Conservation (phyloP, 495 filamentous ascomycete genomes). For the Pyronema omphalodes region DNA sequence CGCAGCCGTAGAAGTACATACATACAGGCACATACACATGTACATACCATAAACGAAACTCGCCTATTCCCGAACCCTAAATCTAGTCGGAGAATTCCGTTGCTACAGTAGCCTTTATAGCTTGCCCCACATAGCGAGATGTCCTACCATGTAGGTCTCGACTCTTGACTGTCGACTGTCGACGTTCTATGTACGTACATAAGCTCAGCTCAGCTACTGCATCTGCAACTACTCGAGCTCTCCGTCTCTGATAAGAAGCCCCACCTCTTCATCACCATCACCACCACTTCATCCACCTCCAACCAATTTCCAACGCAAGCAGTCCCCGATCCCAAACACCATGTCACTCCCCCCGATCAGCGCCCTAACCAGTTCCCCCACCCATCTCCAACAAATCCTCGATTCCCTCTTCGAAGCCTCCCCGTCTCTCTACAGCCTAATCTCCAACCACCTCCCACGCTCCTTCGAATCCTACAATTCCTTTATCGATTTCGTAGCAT, state of each 20-base stretch:
- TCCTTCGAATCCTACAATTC: slow-evolving; percentile 42
- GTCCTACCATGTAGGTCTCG: too few relatives aligned
- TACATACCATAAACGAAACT: too few relatives aligned
- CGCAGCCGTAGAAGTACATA: too few relatives aligned
- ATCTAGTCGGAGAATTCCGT: too few relatives aligned
- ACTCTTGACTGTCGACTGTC: too few relatives aligned
- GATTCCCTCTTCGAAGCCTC: slow-evolving; percentile 81
- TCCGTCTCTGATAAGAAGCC: slow-evolving; percentile 11
- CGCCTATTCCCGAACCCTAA: too few relatives aligned
- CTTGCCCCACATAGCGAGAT: too few relatives aligned
- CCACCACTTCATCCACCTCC: slow-evolving; percentile 5
- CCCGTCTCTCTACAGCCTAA: slow-evolving; percentile 50
- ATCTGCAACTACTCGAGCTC: slow-evolving; percentile 12
- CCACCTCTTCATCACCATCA: slow-evolving; percentile 3
- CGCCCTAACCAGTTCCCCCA: slow-evolving; percentile 35
- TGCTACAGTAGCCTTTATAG: too few relatives aligned
- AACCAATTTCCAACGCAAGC: slow-evolving; percentile 1
- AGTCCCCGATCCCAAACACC: not conserved
- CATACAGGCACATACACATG: too few relatives aligned
- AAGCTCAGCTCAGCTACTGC: not conserved
- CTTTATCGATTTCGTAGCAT: slow-evolving; percentile 40
- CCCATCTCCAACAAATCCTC: slow-evolving; percentile 40
- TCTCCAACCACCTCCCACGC: slow-evolving; percentile 44
- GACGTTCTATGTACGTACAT: too few relatives aligned
- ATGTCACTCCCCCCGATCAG: slow-evolving; percentile 29